Evolutionary conservation across 73 alveolate genomes (phyloP), one percentile per base, ranked within the genome.

Genomic region (Effrenium voratum): DNA sequence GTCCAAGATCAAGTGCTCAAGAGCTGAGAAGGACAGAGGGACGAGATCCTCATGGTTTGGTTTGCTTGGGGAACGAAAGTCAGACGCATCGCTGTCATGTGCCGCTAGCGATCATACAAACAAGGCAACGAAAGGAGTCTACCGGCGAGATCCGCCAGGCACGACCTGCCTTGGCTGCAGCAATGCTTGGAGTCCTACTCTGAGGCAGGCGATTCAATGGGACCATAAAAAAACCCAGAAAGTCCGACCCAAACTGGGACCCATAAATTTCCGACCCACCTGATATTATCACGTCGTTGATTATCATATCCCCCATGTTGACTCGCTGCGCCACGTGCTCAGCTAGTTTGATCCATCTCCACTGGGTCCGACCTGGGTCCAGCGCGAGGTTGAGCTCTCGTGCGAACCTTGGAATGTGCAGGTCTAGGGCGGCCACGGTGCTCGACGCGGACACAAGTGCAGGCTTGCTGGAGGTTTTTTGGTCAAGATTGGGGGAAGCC

Each of bases 151-250:
- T 6, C 30, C 15, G 24, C 24, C 38, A 76, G 86, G 86, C 86
- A 76, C 43, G 86, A 76, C 40, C 45, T 76, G 40, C 86, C 86
- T 59, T 76, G 86, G 86, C 86, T 76, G 0, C 86, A 38, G 24
- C 60, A 76, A 38, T 41, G 59, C 59, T 43, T 76, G 43, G 86
- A 76, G 34, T 76, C 43, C 45, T 76, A 76, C 59, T n/a, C n/a
- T n/a, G n/a, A n/a, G n/a, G n/a, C n/a, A n/a, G n/a, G n/a, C n/a
- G n/a, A n/a, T n/a, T n/a, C n/a, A n/a, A n/a, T n/a, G n/a, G n/a
- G n/a, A n/a, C n/a, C n/a, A n/a, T n/a, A 49, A 28, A 36, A 72
- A 30, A 10, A 49, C 41, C 10, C 13, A 16, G 15, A 55, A 76
- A 59, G 86, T 38, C 38, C 52, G 86, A 70, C 0, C 15, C 43